Conservation (phyloP, 305 asterid species). For the Fraxinus baroniana region DNA sequence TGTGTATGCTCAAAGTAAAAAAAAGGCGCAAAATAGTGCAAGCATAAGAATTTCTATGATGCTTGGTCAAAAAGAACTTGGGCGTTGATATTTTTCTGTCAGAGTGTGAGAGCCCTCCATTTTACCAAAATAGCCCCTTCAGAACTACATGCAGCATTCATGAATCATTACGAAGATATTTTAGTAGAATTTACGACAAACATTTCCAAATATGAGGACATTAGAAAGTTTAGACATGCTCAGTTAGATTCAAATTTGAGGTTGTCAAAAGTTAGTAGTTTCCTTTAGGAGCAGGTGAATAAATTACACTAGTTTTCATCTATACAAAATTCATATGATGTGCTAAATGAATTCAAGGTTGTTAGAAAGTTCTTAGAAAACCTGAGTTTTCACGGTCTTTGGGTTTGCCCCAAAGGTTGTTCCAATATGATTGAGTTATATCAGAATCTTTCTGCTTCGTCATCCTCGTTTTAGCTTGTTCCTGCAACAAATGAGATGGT, state of each 20-base stretch:
- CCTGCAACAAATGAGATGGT: conserved; percentile 39
- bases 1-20: neutral
- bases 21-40: neutral
- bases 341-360: neutral
- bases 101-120: neutral
- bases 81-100: neutral
- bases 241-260: neutral
- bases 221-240: neutral
- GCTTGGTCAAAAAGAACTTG: neutral
- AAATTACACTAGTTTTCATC: neutral
- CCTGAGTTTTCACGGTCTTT: conserved; percentile 52
- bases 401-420: conserved; percentile 71
- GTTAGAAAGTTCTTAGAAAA: neutral
- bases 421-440: conserved; percentile 62
- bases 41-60: neutral
- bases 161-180: neutral
- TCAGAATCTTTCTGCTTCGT: conserved; percentile 64
- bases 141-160: neutral
- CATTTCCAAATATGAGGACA: neutral
- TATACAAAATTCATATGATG: neutral
- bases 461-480: conserved; percentile 72
- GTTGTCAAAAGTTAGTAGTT: neutral
- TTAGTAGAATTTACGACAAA: neutral
- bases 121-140: neutral
- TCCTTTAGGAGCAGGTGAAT: neutral